Evolutionary conservation across 2,329 filamentous ascomycete genomes (phyloP), one percentile per base, ranked within the genome.

Genomic region (Aspergillus hiratsukae): DNA sequence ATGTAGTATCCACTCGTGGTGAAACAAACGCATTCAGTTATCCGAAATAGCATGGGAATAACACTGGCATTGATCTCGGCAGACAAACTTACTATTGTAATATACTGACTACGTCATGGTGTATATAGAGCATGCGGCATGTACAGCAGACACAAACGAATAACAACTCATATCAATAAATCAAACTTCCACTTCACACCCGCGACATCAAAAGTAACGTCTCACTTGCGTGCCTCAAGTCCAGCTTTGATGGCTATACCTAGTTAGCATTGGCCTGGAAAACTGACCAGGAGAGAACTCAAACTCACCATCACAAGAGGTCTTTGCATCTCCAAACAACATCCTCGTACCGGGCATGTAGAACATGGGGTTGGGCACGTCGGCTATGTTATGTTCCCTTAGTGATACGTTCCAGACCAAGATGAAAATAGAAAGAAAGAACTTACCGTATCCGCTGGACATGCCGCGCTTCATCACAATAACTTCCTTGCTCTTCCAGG

Each of bases 361-460:
- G 74, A 95, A 94, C 90, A 96, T 92, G 1, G 91, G 91, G 69
- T 96, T 96, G 10, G 88, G 89, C 9, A 96, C 90, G 75, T 96
- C 91, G 21, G 91, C 88, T 89, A 64, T 2, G 50, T 54, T 89
- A 64, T 2, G 50, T 54, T n/a, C 53, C 9, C 59, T 61, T 49
- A 61, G 53, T n/a, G 46, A 35, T 19, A 8, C 19, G 21, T 27
- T 23, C 21, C 27, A 3, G 27, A n/a, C n/a, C 9, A 31, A 17
- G n/a, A 9, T 25, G 49, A 45, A n/a, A n/a, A n/a, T n/a, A n/a
- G n/a, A n/a, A 27, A 31, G 49, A 11, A 25, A 17, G 25, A 46
- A 75, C 84, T 76, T 66, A 88, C 87, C 90, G 73, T 96, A 96
- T 59, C 91, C 91, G 70, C 88, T 92, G 4, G 88, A 87, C 87